Evolutionary conservation across 1,284 basidiomycete genomes (phyloP).

Genomic region (Cutaneotrichosporon cyanovorans): DNA sequence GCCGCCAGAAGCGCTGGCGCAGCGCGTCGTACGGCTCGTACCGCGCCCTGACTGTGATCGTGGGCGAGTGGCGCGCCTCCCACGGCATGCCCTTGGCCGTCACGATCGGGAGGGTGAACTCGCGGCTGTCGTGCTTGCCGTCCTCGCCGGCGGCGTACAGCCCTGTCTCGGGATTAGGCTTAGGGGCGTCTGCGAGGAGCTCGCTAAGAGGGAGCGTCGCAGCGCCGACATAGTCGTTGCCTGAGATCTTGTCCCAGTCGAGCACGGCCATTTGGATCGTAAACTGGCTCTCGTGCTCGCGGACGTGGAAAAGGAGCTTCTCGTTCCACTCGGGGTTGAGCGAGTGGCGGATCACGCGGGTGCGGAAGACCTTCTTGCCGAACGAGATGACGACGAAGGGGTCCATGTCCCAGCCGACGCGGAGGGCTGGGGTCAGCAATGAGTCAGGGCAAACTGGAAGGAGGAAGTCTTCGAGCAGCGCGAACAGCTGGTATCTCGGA

Average conservation of each 20-base stretch:
- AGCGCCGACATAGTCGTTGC: slow-evolving; percentile 80
- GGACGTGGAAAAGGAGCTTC: slow-evolving; percentile 90
- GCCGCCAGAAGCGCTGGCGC: slow-evolving; percentile 84
- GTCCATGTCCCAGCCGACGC: slow-evolving; percentile 69
- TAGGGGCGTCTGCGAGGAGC: slow-evolving; percentile 63
- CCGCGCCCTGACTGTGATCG: slow-evolving; percentile 60
- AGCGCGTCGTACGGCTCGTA: slow-evolving; percentile 91
- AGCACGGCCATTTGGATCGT: slow-evolving; percentile 72
- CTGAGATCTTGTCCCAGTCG: slow-evolving; percentile 80
- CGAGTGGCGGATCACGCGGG: slow-evolving; percentile 77
- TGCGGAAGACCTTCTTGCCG: slow-evolving; percentile 93
- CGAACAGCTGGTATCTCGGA: no score
- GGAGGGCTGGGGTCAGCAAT: slow-evolving; percentile 26
- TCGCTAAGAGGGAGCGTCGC: slow-evolving; percentile 61
- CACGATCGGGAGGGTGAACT: slow-evolving; percentile 51
- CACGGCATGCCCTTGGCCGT: slow-evolving; percentile 41
- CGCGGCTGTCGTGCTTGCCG: slow-evolving; percentile 57
- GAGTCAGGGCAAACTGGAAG: background rate
- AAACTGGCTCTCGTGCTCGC: slow-evolving; percentile 71
- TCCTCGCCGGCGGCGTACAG: slow-evolving; percentile 58
- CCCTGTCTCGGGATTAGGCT: slow-evolving; percentile 63
- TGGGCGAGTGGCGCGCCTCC: slow-evolving; percentile 43
- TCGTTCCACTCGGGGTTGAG: slow-evolving; percentile 92
- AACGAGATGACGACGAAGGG: slow-evolving; percentile 94
- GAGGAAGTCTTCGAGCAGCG: no score